Base-by-base conservation (phyloP, 345 rosid species). In the Microcos paniculata region DNA sequence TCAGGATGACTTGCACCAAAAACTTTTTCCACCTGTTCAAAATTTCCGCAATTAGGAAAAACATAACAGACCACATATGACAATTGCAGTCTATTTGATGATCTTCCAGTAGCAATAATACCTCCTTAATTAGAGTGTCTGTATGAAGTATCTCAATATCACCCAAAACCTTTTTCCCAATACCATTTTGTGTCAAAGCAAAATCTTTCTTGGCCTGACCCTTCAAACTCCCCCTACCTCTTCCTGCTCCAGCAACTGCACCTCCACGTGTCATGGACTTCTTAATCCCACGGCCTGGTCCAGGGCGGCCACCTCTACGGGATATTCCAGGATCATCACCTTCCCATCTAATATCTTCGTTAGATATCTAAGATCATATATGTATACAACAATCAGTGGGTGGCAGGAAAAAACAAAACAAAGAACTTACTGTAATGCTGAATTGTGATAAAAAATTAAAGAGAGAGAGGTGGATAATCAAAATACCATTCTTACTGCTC, bases 121-220 rank as follows among this genome's bases (percentile, higher is more conserved):
- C 99, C 98, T 96, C 97, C 80, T 87, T 91, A 75, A 96, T 84
- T 78, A 94, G 76, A 78, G 92, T 84, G 80, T 94, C 97, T 8
- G 99, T 96, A 82, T 92, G 90, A 75, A 94, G 95, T 72, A 96
- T 88, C 85, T 94, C 97, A 38, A 96, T 92, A 70, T 91, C 94
- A 19, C 93, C 96, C 85, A 88, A 77, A 77, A 86, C 86, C 88
- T 92, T 96, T 84, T 87, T 94, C 70, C 89, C 89, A 2, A 84
- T 59, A 51, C 98, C 98, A 75, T 91, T 92, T 76, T 91, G 96
- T 48, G 85, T 58, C 35, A 82, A 85, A 38, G 87, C 89, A 71
- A 87, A 57, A 19, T 82, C 89, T 64, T 86, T 89, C 78, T 81
- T 89, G 57, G 88, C 52, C 42, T 80, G 90, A 75, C 83, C 81